phyloP scores from a whole-genome alignment of 805 yeast species.

The Candida suzukii region DNA sequence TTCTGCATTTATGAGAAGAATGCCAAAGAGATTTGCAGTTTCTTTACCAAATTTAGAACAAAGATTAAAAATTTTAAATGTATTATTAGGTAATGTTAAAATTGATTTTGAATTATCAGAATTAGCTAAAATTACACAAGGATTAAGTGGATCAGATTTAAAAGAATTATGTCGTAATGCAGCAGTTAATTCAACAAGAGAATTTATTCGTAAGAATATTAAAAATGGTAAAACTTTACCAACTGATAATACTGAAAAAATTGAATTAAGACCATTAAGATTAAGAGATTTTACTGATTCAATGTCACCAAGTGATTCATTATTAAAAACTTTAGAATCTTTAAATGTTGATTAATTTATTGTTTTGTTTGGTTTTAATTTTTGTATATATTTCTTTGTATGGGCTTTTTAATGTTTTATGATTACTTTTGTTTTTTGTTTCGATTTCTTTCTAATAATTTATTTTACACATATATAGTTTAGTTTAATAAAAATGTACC shows the following conservation, averaged over 20 bases:
- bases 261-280: conserved; percentile 53
- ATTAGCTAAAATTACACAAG: conserved; percentile 60
- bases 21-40: conserved; percentile 86
- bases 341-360: background rate
- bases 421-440: no score
- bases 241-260: conserved; percentile 25
- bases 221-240: conserved; percentile 28
- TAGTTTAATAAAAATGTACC: conserved; percentile 7
- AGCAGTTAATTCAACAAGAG: conserved; percentile 82
- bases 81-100: conserved; percentile 59
- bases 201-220: conserved; percentile 59
- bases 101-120: conserved; percentile 60
- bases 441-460: background rate
- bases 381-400: no score
- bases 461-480: background rate
- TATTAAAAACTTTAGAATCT: conserved; percentile 9
- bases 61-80: conserved; percentile 60
- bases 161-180: conserved; percentile 92
- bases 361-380: no score
- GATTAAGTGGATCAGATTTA: conserved; percentile 85
- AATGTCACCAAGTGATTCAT: conserved; percentile 21
- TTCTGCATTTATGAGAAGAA: conserved; percentile 82
- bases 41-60: conserved; percentile 63
- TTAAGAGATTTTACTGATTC: conserved; percentile 55
- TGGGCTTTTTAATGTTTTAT: no score